Conservation (phyloP, 176 grass and related monocot species). For the Coix lacrymajobi region DNA sequence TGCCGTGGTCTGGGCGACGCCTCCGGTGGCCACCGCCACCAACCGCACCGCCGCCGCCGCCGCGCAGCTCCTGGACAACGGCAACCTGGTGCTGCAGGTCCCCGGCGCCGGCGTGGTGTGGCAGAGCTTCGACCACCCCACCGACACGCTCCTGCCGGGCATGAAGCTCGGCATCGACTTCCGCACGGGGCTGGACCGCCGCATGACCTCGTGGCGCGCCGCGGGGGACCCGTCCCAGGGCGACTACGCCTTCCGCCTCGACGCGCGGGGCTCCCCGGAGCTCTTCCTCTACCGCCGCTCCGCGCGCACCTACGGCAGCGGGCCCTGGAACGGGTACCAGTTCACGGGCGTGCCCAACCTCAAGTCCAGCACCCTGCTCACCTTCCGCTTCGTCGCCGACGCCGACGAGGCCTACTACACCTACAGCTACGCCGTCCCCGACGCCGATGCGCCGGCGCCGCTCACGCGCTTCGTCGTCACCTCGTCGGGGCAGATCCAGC, state of each 20-base stretch:
- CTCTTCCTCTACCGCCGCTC: conserved; percentile 12
- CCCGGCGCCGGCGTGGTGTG: conserved; percentile 1
- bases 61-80: conserved; percentile 45
- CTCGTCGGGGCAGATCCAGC: conserved; percentile 28
- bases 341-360: conserved; percentile 44
- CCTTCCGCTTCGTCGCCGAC: conserved; percentile 34
- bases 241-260: conserved; percentile 30
- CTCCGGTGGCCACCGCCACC: background rate
- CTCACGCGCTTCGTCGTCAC: conserved; percentile 43
- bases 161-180: conserved; percentile 48
- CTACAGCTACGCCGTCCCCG: conserved; percentile 12
- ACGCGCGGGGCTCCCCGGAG: conserved; percentile 40
- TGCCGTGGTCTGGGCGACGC: conserved; percentile 34
- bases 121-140: conserved; percentile 43
- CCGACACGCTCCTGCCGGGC: conserved; percentile 41
- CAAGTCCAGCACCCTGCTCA: conserved; percentile 12
- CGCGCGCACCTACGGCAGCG: conserved; percentile 21
- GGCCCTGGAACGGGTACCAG: conserved; percentile 53
- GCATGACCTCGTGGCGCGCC: conserved; percentile 38
- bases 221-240: conserved; percentile 34
- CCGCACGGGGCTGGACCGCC: conserved; percentile 13
- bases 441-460: background rate
- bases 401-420: conserved; percentile 36
- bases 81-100: conserved; percentile 51
- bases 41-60: background rate